Evolutionary conservation across 1,139 yeast genomes (phyloP), one percentile per base, ranked within the genome.

Genomic region (Yamadazyma membranifaciens): DNA sequence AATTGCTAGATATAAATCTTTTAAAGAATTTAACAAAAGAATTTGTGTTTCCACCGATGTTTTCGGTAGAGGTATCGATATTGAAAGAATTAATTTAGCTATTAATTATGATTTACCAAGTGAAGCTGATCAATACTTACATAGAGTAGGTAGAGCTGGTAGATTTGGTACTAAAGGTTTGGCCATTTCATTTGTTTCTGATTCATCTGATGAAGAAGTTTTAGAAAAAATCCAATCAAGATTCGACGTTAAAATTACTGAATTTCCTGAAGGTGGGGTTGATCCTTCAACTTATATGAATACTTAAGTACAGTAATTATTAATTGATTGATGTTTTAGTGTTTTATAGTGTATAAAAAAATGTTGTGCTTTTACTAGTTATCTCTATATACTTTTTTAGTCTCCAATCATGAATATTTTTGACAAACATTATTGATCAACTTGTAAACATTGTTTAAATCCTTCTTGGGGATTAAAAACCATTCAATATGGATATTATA

Each of bases 111-210:
- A 92, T 70, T 73, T 87, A 70, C 85, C 86, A 53, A 74, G 68
- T 52, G 96, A 88, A 71, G 96, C 98, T 50, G 98, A 92, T 69
- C 97, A 92, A 70, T 92, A 92, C 71, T 81, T 92, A 64, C 98
- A 92, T 76, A 87, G 98, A 75, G 98, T 92, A 48, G 98, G 98
- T 64, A 89, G 98, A 81, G 98, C 98, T 55, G 98, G 98, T 71
- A 89, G 98, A 79, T 92, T 92, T 60, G 98, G 98, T 76, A 92
- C 98, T 64, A 92, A 92, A 75, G 98, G 98, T 73, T 82, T 92
- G 58, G 96, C 97, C 41, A 78, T 92, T 47, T 88, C 97, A 38
- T 87, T 92, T 55, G 95, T 92, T 42, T 78, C 95, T 32, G 75
- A 81, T 45, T 85, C 82, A 56, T 94, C 83, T 50, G 98, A 92